Evolutionary conservation across 139 green algal species (phyloP).

Genomic region (Closterium sp.): DNA sequence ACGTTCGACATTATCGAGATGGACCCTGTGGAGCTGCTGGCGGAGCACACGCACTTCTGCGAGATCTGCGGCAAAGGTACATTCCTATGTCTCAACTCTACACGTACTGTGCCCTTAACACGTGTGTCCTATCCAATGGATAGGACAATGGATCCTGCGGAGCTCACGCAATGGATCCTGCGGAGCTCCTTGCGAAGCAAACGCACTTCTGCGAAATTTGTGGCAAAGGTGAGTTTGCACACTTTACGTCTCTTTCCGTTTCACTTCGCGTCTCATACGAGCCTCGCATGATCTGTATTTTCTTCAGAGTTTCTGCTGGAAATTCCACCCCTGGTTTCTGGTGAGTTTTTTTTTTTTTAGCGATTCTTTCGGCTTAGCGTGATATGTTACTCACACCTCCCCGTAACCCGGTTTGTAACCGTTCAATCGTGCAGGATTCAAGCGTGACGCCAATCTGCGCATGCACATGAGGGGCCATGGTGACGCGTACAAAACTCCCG

Average conservation of each 20-base stretch:
- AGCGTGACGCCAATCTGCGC: conserved; percentile 40
- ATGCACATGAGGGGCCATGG: conserved; percentile 49
- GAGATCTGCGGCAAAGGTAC: conserved; percentile 47
- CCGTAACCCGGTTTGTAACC: too few relatives aligned
- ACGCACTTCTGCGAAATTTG: conserved; percentile 49
- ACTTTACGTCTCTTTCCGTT: too few relatives aligned
- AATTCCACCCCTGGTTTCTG: too few relatives aligned
- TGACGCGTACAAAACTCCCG: conserved; percentile 44
- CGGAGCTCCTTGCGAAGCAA: conserved; percentile 45
- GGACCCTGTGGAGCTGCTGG: conserved; percentile 41
- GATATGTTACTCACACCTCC: too few relatives aligned
- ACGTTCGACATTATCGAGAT: conserved; percentile 45
- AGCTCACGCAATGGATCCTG: conserved; percentile 40
- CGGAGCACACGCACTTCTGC: conserved; percentile 48
- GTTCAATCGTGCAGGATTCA: too few relatives aligned
- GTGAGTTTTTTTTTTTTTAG: too few relatives aligned
- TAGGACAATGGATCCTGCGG: too few relatives aligned
- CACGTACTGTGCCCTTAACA: too few relatives aligned
- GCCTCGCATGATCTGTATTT: neutral
- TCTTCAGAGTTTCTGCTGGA: neutral
- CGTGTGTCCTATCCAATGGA: too few relatives aligned
- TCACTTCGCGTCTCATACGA: neutral
- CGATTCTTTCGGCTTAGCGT: too few relatives aligned
- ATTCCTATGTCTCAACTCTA: too few relatives aligned
- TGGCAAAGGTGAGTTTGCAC: too few relatives aligned